Evolutionary conservation across 1,139 yeast genomes (phyloP), one percentile per base, ranked within the genome.

Genomic region (Kurtzmaniella quercitrusa): DNA sequence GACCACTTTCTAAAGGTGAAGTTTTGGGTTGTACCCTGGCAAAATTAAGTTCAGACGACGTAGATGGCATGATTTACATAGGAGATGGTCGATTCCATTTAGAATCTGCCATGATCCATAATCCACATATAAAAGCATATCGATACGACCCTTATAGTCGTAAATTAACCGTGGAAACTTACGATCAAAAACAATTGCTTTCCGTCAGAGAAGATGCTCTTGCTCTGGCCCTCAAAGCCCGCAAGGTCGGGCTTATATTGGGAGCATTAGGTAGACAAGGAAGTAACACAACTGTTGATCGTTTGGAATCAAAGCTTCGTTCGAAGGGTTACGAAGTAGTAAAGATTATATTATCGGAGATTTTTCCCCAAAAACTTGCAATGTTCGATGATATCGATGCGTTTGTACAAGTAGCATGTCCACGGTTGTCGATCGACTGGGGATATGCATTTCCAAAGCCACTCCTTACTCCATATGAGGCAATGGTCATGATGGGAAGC

Each of bases 201-300:
- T 59, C 72, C 20, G 83, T 91, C 1, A 71, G 99, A 52, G 71
- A 79, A 35, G 82, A 78, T 38, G 98, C 98, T 1, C 76, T 93
- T 7, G 61, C 61, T 2, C 54, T 61, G 1, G 78, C 77, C 0
- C 88, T 88, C 1, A 56, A 58, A 8, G 91, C 89, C 0, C 72
- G 75, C 44, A 84, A 81, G 37, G 78, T 91, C 22, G 99, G 98
- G 0, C 68, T 93, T 15, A 86, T 93, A 22, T 65, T 94, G 18
- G 99, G 99, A n/a, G 95, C 97, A 0, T 68, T 93, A 42, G 99
- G 99, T 3, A 78, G 99, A 54, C 99, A 93, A 64, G 99, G 99
- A 5, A 89, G 84, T 56, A 78, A 93, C 4, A 68, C 76, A 20
- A 91, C 98, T 0, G 74, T 88, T 39, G 75, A 75, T 23, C 77